Percentiles rank a stretch among this genome's conserved stretches.
Conservation (phyloP, 179 eudicot genomes). For the Vitellaria paradoxa region DNA sequence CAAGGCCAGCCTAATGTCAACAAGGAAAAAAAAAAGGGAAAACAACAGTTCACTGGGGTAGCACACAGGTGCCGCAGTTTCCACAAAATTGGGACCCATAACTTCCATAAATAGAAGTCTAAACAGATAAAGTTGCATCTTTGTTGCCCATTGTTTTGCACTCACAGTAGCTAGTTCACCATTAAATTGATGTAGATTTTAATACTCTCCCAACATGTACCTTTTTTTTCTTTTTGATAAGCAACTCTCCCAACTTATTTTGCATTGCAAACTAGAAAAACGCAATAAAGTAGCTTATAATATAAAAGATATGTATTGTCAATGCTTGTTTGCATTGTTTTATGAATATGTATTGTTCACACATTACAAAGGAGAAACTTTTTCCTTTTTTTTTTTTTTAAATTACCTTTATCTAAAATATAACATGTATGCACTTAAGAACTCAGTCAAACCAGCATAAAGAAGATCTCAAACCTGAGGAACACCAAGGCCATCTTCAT, state of each 20-base stretch:
- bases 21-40: too few species aligned
- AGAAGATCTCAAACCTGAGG: conserved; percentile 51
- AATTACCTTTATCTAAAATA: not conserved
- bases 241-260: not conserved
- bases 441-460: not conserved
- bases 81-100: not conserved
- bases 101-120: not conserved
- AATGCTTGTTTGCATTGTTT: too few species aligned
- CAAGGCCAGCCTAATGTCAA: not conserved
- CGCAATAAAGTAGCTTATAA: too few species aligned
- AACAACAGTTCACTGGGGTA: not conserved
- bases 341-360: too few species aligned
- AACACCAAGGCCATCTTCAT: conserved; percentile 49
- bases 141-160: not conserved
- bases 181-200: not conserved
- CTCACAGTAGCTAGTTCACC: not conserved
- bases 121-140: not conserved
- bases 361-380: too few species aligned
- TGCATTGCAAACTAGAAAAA: not conserved
- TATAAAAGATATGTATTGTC: too few species aligned
- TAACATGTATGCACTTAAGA: not conserved
- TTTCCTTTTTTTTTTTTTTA: too few species aligned
- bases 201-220: not conserved
- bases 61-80: not conserved
- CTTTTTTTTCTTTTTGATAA: too few species aligned